Evolutionary conservation across 2,329 filamentous ascomycete species (phyloP), one percentile per base, ranked within the genome.

Genomic region (Leptographium wingfieldii): DNA sequence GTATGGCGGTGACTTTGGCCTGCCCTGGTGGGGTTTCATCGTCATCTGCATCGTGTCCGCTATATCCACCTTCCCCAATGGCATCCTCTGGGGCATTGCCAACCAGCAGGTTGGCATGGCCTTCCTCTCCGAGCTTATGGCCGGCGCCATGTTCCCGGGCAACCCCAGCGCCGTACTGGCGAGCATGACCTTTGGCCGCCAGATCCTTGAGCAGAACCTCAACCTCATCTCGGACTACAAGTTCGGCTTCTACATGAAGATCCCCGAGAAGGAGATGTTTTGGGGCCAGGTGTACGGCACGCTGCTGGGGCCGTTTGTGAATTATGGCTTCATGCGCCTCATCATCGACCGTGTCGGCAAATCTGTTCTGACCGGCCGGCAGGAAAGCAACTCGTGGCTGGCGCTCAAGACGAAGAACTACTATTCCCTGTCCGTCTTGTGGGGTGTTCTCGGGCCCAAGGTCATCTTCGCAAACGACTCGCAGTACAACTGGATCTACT

Each of bases 111-210:
- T 67, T 35, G 73, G 69, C 10, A 66, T 74, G 53, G 69, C 72
- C 0, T 73, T 74, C 1, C 73, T 77, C 62, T 68, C 73, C 22
- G 76, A 80, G 65, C 75, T 79, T 71, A 66, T 80, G 27, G 77
- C 72, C 3, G 78, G 76, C n/a, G 75, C 77, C 31, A 68, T 80
- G 59, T 72, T 74, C 58, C 75, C 70, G 0, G 69, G 71, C 2
- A 69, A 68, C 52, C 73, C 70, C 46, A 65, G 61, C 16, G 68
- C 69, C 3, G 66, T 71, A 4, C 62, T 71, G 6, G 64, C 67
- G 0, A 67, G 65, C 54, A 69, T 70, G 65, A 66, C 66, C 3
- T 72, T 68, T 60, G 68, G 68, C n/a, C 64, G 68, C 11, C 69
- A 71, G 60, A 68, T 72, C 46, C 64, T 72, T 29, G 69, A 69